Conservation (phyloP, 352 stramenopile species). For the Peronospora belbahrii region DNA sequence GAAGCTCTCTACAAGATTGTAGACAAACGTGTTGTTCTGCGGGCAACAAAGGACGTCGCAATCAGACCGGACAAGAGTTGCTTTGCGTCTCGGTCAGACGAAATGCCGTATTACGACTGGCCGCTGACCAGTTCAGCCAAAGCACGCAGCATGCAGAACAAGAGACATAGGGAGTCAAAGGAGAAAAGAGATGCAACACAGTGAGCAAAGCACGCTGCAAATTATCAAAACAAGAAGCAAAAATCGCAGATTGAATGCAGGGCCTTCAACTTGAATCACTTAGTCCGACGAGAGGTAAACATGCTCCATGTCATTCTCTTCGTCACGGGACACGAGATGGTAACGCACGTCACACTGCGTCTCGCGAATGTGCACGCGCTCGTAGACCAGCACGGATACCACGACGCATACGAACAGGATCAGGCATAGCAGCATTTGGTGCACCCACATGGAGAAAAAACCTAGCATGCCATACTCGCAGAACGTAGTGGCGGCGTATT, state of each 20-base stretch:
- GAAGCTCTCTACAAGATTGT: too few relatives aligned
- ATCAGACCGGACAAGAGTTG: too few relatives aligned
- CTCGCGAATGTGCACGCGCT: slow-evolving; percentile 65
- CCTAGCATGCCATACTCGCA: slow-evolving; percentile 79
- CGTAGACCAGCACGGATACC: slow-evolving; percentile 66
- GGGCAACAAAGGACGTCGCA: too few relatives aligned
- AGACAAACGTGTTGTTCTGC: too few relatives aligned
- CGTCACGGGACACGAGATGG: slow-evolving; percentile 69
- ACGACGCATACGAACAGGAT: slow-evolving; percentile 68
- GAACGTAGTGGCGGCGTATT: slow-evolving; percentile 45
- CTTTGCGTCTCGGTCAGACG: too few relatives aligned
- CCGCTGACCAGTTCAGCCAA: not conserved
- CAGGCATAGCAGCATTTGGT: slow-evolving; percentile 75
- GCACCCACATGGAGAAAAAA: slow-evolving; percentile 82
- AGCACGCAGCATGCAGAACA: not conserved
- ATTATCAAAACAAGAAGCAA: not conserved
- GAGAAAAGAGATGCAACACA: not conserved
- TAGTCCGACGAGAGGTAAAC: slow-evolving; percentile 69
- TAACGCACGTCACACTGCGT: slow-evolving; percentile 49
- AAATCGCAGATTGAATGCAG: not conserved
- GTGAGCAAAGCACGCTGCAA: not conserved
- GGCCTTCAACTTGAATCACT: not conserved
- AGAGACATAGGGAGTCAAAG: not conserved
- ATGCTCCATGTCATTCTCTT: slow-evolving; percentile 77
- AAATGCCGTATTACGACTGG: too few relatives aligned